Evolutionary conservation across 768 basidiomycete genomes (phyloP), one percentile per base, ranked within the genome.

Genomic region (Phaeotremella fagi): DNA sequence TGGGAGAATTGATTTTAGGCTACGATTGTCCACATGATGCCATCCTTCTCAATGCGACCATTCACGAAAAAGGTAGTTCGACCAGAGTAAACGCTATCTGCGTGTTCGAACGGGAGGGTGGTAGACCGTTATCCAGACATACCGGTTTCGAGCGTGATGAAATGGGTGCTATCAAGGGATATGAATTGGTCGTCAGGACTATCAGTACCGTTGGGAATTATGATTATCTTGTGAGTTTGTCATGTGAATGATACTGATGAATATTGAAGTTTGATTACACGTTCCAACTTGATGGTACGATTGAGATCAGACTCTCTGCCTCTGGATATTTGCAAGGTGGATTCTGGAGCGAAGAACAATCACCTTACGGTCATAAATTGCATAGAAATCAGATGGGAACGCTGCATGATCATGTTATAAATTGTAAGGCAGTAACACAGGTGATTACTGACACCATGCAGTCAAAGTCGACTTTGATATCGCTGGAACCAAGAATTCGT

Each of bases 311-410:
- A 1, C 29, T 68, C 18, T 84, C 83, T 6, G 84, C 84, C 0
- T 84, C 83, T 3, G 84, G 84, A 1, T 85, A 85, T 64, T 75
- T 85, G 48, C 84, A 85, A 73, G 83, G 81, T 38, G 82, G 80
- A 12, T 82, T 78, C 65, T 84, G 82, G 79, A 79, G 80, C 28
- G 55, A 75, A 0, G 65, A 76, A 16, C 80, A 83, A 69, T 74
- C 74, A 3, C 61, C 73, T 0, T 84, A 84, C 60, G 84, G 84
- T 0, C 76, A 78, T 23, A 78, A 76, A 15, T 83, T 85, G 43
- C 79, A 78, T 48, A 78, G 82, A 28, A 79, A 77, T 2, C 78
- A 78, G n/a, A 83, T 84, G 82, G 84, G 84, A 11, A 82, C 79
- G 33, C 68, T 85, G 11, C 84, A 85, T 55, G 83, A 85, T 65